Percentiles rank a stretch among this genome's conserved stretches.
These are phyloP conservation scores for Coniophora puteana DNA, from an alignment of 1,284 basidiomycete species.

Conservation along the genomic window DNA sequence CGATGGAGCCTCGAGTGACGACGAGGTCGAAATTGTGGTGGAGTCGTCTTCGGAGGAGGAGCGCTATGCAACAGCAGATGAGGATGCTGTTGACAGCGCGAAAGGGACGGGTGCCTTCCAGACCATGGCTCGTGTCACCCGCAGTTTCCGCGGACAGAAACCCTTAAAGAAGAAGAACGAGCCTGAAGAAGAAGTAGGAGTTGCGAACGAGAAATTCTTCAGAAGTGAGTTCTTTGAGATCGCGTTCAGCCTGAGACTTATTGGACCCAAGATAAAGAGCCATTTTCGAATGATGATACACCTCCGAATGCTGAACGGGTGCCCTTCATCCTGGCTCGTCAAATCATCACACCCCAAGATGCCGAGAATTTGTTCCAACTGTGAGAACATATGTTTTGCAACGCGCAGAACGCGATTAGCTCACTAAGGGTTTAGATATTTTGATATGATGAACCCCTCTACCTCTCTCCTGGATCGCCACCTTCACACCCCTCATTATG, in stretches of 20 bases:
- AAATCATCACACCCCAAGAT: conserved; percentile 66
- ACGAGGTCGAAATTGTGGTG: conserved; percentile 28
- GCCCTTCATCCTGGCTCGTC: conserved; percentile 68
- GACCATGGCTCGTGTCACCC: too few species aligned
- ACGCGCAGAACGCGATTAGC: neutral
- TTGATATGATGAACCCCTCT: conserved; percentile 72
- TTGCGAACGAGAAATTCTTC: conserved; percentile 65
- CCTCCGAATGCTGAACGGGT: conserved; percentile 40
- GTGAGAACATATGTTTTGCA: conserved; percentile 36
- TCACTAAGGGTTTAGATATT: conserved; percentile 47
- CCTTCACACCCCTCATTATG: conserved; percentile 72
- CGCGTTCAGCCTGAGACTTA: neutral
- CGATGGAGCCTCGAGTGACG: conserved; percentile 27
- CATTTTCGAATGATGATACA: too few species aligned
- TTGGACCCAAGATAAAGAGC: conserved; percentile 34
- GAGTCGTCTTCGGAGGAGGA: conserved; percentile 32
- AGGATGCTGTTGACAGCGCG: conserved; percentile 12
- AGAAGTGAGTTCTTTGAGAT: conserved; percentile 40
- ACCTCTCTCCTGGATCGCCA: conserved; percentile 68
- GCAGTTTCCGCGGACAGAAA: conserved; percentile 24
- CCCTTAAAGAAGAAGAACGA: conserved; percentile 25
- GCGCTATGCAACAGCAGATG: conserved; percentile 32
- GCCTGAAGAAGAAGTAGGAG: conserved; percentile 45
- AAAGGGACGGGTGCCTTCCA: too few species aligned
- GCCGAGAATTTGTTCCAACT: conserved; percentile 78